phyloP scores from a whole-genome alignment of 495 filamentous ascomycete species.

The Chaetomium fimeti region DNA sequence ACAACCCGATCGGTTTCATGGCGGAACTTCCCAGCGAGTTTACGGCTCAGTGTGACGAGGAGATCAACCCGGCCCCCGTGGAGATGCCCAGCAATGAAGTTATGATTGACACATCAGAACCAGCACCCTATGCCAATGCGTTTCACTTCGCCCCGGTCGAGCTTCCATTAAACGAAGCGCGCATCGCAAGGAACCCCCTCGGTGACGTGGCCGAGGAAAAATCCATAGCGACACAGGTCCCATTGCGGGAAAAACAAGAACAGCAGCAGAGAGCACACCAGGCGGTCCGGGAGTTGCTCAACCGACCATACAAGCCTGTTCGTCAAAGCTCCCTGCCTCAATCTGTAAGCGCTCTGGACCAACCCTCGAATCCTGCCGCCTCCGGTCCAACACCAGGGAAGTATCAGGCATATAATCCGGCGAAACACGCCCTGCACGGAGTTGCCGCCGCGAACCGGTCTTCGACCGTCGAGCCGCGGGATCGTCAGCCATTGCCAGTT shows the following conservation, averaged over 20 bases:
- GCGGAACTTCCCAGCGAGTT: constrained; percentile 44
- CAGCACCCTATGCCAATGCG: constrained; percentile 25
- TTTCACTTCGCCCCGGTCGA: constrained; percentile 40
- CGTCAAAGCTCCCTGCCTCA: constrained; percentile 22
- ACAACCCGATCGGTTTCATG: constrained; percentile 44
- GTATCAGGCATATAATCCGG: constrained; percentile 40
- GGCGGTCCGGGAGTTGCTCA: constrained; percentile 25
- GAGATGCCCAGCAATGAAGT: constrained; percentile 40
- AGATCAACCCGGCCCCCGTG: constrained; percentile 43
- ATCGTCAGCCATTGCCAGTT: neutral
- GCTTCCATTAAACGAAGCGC: constrained; percentile 27
- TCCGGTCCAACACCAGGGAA: constrained; percentile 12
- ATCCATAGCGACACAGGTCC: neutral
- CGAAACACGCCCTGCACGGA: constrained; percentile 15
- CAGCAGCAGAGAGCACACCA: constrained; percentile 14
- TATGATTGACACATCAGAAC: constrained; percentile 20
- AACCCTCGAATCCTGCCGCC: neutral
- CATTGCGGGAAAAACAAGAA: neutral
- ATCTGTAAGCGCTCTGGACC: neutral
- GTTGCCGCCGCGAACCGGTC: constrained; percentile 18
- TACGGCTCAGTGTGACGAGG: constrained; percentile 38
- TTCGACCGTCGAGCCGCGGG: constrained; percentile 18
- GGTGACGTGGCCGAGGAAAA: constrained; percentile 17
- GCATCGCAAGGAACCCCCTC: neutral
- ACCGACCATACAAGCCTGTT: constrained; percentile 16